Evolutionary conservation across 257 asterid species (phyloP), one percentile per base, ranked within the genome.

Genomic region (Linaria vulgaris): DNA sequence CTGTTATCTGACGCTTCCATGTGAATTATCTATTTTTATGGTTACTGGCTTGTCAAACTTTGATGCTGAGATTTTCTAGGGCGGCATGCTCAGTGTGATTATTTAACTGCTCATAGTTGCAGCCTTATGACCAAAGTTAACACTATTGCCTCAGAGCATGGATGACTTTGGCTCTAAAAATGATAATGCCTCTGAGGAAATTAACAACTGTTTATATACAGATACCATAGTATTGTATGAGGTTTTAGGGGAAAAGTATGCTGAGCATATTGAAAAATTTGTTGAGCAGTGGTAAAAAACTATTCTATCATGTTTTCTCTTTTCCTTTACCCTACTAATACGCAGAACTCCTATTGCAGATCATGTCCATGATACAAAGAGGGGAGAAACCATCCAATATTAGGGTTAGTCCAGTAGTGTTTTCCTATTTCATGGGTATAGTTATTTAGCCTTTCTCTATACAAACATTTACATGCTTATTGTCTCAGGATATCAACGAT

Each of bases 311-410:
- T n/a, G 41, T 20, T 51, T 4, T 69, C 11, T 51, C 3, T 21
- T 48, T 30, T 41, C 13, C 23, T 66, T 56, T 12, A 1, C 10
- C 21, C 16, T 41, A 13, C 70, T 70, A 39, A 80, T 37, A 65
- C 43, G 50, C 8, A 20, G 19, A 20, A 5, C 52, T 62, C 30
- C 54, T 69, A 27, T 60, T 72, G 74, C 92, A 94, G 99, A 85
- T 94, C 68, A 76, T 94, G 97, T 80, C 77, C 53, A 90, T 90
- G 97, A 81, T 94, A 76, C 86, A 85, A 70, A 81, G 95, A 79
- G 99, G 99, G 72, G 99, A 94, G 78, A 90, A 66, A 57, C 99
- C 97, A 31, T 61, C 96, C 65, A 90, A 90, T 70, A 83, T 94
- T 68, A 82, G 96, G 79, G 98, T 92, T 68, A 59, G 84, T 80